Percentiles rank a stretch among this genome's conserved stretches.
These are phyloP conservation scores for Leptographium wingfieldii DNA, from an alignment of 2,329 filamentous ascomycete species.

Conservation along the genomic window DNA sequence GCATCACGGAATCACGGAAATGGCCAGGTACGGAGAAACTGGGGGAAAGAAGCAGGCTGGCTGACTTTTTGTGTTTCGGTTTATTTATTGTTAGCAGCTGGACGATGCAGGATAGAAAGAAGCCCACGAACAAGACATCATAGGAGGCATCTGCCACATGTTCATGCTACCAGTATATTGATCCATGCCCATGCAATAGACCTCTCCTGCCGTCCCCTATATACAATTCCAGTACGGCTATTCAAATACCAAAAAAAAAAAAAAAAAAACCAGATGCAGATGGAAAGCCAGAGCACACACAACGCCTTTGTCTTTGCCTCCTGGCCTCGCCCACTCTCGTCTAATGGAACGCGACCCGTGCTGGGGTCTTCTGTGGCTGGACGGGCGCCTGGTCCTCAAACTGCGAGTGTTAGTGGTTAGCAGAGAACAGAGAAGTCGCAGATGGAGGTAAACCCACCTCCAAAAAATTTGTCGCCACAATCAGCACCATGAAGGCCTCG, in stretches of 20 bases:
- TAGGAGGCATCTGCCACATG: background rate
- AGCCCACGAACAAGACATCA: background rate
- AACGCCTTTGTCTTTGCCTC: background rate
- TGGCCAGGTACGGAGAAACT: background rate
- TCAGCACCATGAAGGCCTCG: slow-evolving; percentile 72
- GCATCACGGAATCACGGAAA: background rate
- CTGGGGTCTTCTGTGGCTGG: slow-evolving; percentile 17
- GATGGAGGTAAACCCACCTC: slow-evolving; percentile 47
- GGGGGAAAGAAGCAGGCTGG: background rate
- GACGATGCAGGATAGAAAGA: background rate
- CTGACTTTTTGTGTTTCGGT: background rate
- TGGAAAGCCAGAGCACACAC: background rate
- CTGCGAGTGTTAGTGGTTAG: slow-evolving; percentile 8
- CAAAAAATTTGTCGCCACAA: slow-evolving; percentile 71
- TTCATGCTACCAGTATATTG: background rate
- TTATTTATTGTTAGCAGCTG: background rate
- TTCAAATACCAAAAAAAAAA: background rate
- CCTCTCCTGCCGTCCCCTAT: background rate
- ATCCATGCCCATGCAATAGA: background rate
- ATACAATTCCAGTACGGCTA: background rate
- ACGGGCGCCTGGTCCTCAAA: slow-evolving; percentile 28
- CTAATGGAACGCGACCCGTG: slow-evolving; percentile 28
- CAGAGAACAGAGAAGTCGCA: background rate
- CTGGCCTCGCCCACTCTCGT: background rate
- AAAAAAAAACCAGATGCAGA: background rate